These are phyloP conservation scores for Saccharomyces hybrid DNA, from an alignment of 1,139 yeast species.

Conservation along the genomic window DNA sequence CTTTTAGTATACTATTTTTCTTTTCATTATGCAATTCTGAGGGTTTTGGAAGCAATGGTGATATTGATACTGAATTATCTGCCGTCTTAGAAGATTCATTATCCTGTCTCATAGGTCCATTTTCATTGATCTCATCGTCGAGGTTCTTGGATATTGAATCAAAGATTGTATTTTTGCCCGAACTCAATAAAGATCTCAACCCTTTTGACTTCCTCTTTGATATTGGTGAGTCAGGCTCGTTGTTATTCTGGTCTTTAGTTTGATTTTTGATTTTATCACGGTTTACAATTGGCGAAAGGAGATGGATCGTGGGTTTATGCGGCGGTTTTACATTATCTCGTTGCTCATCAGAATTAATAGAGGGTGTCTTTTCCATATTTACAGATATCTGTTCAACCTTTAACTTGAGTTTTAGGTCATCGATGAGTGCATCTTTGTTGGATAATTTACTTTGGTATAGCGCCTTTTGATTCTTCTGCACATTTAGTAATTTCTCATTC, in stretches of 20 bases:
- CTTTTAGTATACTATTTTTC: neutral
- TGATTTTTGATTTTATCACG: neutral
- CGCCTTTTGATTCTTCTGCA: constrained; percentile 30
- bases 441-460: constrained; percentile 34
- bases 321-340: neutral
- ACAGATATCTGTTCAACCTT: neutral
- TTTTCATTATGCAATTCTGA: neutral
- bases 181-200: neutral
- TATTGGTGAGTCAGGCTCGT: neutral
- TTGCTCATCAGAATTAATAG: neutral
- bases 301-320: neutral
- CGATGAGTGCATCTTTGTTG: constrained; percentile 29
- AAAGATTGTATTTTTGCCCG: neutral
- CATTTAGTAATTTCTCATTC: constrained; percentile 26
- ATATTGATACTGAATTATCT: neutral
- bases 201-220: neutral
- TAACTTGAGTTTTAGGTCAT: constrained; percentile 17
- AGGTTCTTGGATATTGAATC: neutral
- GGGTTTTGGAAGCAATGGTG: neutral
- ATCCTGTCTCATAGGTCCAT: neutral
- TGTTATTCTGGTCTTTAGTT: neutral
- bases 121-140: neutral
- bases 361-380: neutral
- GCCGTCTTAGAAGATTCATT: neutral
- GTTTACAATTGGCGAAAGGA: neutral